phyloP scores from a whole-genome alignment of 1,284 basidiomycete species.

The Marasmius tenuissimus region DNA sequence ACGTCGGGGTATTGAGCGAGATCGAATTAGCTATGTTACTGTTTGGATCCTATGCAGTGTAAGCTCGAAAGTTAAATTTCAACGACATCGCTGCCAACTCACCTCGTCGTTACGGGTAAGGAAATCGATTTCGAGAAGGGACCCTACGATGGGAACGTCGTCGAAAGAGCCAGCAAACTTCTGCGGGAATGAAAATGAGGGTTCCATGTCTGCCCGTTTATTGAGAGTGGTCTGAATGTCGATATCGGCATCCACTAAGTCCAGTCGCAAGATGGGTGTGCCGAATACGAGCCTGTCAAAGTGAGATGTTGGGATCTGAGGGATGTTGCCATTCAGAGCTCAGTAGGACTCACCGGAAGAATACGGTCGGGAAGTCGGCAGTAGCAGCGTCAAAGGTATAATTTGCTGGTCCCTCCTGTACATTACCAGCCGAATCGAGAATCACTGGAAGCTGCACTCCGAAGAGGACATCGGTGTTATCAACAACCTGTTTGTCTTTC shows the following conservation, averaged over 20 bases:
- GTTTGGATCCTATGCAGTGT: neutral
- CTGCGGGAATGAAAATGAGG: neutral
- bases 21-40: conserved; percentile 20
- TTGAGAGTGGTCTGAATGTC: neutral
- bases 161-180: neutral
- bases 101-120: conserved; percentile 36
- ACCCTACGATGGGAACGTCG: conserved; percentile 26
- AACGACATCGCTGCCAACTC: conserved; percentile 20
- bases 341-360: conserved; percentile 21
- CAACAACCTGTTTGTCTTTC: conserved; percentile 32
- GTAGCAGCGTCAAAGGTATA: conserved; percentile 35
- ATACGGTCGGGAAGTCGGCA: conserved; percentile 28
- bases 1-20: conserved; percentile 31
- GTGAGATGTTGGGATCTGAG: neutral
- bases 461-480: conserved; percentile 32
- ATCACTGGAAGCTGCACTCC: conserved; percentile 29
- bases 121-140: conserved; percentile 35
- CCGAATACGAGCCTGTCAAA: neutral
- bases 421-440: conserved; percentile 27
- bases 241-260: conserved; percentile 5
- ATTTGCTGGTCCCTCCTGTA: conserved; percentile 25
- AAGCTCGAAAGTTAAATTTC: neutral
- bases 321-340: neutral
- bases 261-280: neutral
- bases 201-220: neutral